Conservation (phyloP, 495 filamentous ascomycete species). For the Penicillium dipodomyicola region DNA sequence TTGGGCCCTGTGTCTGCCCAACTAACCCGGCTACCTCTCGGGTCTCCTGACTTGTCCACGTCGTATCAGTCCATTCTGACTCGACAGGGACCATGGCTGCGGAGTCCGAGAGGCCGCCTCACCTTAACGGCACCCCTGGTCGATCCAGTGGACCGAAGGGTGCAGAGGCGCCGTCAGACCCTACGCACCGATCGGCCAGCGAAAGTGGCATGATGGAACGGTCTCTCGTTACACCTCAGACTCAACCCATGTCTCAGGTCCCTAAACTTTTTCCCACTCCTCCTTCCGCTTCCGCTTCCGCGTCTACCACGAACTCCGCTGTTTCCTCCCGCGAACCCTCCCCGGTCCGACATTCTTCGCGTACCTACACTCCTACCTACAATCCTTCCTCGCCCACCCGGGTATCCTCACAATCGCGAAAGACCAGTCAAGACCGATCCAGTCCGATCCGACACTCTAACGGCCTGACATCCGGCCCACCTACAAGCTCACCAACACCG, state of each 20-base stretch:
- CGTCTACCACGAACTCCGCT: conserved; percentile 43
- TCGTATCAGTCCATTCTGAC: conserved; percentile 36
- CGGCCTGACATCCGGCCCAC: conserved; percentile 38
- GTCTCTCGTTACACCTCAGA: conserved; percentile 31
- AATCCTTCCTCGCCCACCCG: conserved; percentile 33
- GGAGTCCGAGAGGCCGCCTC: conserved; percentile 47
- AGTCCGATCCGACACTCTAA: conserved; percentile 60
- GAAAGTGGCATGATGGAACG: conserved; percentile 38
- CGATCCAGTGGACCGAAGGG: conserved; percentile 34
- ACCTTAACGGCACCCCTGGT: conserved; percentile 36
- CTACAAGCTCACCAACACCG: conserved; percentile 53
- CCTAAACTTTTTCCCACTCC: conserved; percentile 38
- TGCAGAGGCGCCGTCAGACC: conserved; percentile 30
- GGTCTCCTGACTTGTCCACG: conserved; percentile 43
- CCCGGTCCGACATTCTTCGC: conserved; percentile 41
- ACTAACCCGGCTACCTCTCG: conserved; percentile 37
- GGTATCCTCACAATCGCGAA: conserved; percentile 57
- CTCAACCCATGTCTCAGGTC: conserved; percentile 35
- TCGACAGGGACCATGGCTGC: conserved; percentile 42
- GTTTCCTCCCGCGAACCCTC: conserved; percentile 53
- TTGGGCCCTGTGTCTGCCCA: conserved; percentile 30
- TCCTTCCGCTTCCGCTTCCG: conserved; percentile 32
- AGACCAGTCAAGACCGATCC: conserved; percentile 61
- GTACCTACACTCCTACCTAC: conserved; percentile 32
- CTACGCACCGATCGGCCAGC: conserved; percentile 28